These are phyloP conservation scores for Beauveria brongniartii DNA, from an alignment of 2,329 filamentous ascomycete species.

Conservation along the genomic window DNA sequence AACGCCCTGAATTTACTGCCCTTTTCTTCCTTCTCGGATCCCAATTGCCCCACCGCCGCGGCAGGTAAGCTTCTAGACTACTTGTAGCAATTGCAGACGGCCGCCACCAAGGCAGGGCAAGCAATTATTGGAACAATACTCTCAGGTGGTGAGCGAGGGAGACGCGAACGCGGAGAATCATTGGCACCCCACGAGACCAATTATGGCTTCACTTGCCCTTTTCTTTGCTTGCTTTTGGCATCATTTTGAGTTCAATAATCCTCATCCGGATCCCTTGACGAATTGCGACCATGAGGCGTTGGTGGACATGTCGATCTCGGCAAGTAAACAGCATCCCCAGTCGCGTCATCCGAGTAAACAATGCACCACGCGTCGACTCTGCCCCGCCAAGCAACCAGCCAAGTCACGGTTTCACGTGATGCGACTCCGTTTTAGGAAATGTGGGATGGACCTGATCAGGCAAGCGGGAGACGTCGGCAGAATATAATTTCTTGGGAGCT, in stretches of 20 bases:
- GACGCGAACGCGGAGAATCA: not conserved
- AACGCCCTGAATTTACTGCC: slow-evolving; percentile 2
- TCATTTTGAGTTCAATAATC: not conserved
- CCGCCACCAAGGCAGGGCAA: slow-evolving; percentile 1
- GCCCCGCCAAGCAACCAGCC: slow-evolving; percentile 4
- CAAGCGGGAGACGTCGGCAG: not conserved
- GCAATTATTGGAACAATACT: not conserved
- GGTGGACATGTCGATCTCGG: not conserved
- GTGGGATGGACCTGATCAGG: not conserved
- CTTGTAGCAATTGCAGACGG: not conserved
- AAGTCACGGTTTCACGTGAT: slow-evolving; percentile 7
- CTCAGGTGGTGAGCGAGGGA: not conserved
- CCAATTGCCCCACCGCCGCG: slow-evolving; percentile 4
- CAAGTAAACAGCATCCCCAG: slow-evolving; percentile 6
- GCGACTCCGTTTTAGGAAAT: not conserved
- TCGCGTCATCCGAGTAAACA: slow-evolving; percentile 11
- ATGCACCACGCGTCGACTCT: not conserved
- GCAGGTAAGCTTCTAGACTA: slow-evolving; percentile 1
- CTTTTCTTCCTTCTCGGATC: slow-evolving; percentile 1
- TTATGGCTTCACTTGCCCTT: slow-evolving; percentile 2
- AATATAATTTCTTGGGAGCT: slow-evolving; percentile 10
- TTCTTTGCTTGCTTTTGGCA: not conserved
- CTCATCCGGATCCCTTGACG: not conserved
- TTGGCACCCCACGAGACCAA: not conserved
- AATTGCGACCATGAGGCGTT: not conserved